Evolutionary conservation across 352 stramenopile species (phyloP).

Genomic region (Phytophthora brassicae): DNA sequence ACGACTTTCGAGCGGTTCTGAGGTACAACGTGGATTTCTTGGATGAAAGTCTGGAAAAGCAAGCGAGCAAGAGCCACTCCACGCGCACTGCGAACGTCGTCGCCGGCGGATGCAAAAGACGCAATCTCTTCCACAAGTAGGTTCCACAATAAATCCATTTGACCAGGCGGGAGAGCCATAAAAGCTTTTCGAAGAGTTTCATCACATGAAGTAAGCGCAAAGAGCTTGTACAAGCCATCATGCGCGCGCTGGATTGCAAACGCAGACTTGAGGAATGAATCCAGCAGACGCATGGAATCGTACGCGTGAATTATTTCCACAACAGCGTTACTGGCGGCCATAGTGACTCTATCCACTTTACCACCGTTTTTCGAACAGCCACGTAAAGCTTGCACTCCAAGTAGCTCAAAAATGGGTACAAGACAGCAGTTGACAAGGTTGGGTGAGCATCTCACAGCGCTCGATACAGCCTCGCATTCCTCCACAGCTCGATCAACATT

Average conservation of each 20-base stretch:
- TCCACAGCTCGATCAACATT: constrained; percentile 23
- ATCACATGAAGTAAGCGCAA: constrained; percentile 48
- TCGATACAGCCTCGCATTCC: constrained; percentile 55
- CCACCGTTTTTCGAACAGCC: constrained; percentile 5
- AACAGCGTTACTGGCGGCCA: constrained; percentile 42
- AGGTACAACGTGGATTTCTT: constrained; percentile 81
- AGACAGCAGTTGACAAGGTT: constrained; percentile 76
- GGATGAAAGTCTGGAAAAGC: constrained; percentile 74
- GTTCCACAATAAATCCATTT: constrained; percentile 77
- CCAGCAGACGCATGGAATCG: constrained; percentile 84
- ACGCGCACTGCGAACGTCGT: constrained; percentile 11
- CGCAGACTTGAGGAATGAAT: constrained; percentile 49
- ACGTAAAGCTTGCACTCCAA: constrained; percentile 37
- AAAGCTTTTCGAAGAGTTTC: constrained; percentile 64
- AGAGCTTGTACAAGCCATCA: constrained; percentile 52
- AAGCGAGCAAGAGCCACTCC: constrained; percentile 60
- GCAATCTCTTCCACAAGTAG: constrained; percentile 60
- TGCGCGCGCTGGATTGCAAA: constrained; percentile 37
- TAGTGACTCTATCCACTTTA: not conserved
- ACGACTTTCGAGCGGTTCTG: constrained; percentile 70
- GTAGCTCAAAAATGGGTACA: constrained; percentile 57
- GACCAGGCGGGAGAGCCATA: constrained; percentile 68
- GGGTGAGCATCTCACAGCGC: constrained; percentile 67
- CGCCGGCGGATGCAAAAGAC: constrained; percentile 17
- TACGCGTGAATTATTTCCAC: constrained; percentile 71